Base-by-base conservation (phyloP, 2,329 filamentous ascomycete species). In the Colletotrichum viniferum region DNA sequence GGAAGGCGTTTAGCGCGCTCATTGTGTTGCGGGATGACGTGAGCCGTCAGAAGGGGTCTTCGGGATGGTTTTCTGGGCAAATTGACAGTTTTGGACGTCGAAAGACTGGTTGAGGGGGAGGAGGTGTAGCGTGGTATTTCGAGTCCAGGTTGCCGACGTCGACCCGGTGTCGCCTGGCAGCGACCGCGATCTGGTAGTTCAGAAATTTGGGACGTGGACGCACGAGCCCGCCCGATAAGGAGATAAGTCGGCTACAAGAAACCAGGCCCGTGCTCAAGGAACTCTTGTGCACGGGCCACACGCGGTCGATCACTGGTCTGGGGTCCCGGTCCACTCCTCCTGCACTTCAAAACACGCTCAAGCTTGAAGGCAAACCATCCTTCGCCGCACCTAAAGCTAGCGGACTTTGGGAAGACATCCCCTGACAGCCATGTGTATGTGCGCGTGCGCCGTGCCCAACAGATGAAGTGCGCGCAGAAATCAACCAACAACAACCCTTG, bases 1-100 rank as follows among this genome's bases (percentile, higher is more conserved):
- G 93, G 77, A 93, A 86, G 68, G 85, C 85, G 69, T 78, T 78
- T 65, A 84, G 81, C 55, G 79, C 62, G 30, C 77, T 77, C 80
- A 81, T 81, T 64, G 18, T 79, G 18, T 79, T 74, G 4, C n/a
- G 24, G 21, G 26, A 69, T 55, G 32, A 70, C 26, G n/a, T 10
- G 30, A 28, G 30, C 18, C 14, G 18, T 34, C 28, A 36, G 30
- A 14, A 13, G 10, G n/a, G 14, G 10, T 32, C 34, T 18, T 18
- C 3, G 14, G 13, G 36, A n/a, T 13, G 3, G 3, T 7, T 5
- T 7, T 62, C 13, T 13, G 26, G 24, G 12, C 10, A 26, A 36
- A 34, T 58, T 36, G 28, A 12, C 28, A 30, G 30, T 24, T 16
- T 61, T n/a, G 9, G 24, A 8, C 9, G 30, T 9, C 26, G 16